Conservation (phyloP, 768 basidiomycete genomes). For the Phanerodontia chrysosporium region DNA sequence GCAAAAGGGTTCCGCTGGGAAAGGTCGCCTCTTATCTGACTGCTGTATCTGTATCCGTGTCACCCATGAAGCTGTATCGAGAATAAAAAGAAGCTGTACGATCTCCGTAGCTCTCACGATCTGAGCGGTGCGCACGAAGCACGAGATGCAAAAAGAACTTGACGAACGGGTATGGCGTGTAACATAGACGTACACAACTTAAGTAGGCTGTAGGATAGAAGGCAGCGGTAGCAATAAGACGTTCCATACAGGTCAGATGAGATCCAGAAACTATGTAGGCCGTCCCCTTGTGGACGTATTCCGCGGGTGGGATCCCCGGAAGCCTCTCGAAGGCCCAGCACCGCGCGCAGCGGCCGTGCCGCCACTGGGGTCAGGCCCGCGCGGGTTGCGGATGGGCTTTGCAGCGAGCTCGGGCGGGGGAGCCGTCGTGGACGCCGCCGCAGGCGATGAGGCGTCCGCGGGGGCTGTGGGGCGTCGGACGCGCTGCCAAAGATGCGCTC, state of each 20-base stretch:
- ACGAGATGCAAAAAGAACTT: neutral
- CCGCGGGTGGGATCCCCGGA: neutral
- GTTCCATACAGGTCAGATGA: neutral
- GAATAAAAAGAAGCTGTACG: neutral
- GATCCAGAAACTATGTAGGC: neutral
- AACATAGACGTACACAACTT: too few relatives aligned
- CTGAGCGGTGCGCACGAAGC: neutral
- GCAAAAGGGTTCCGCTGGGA: neutral
- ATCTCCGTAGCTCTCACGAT: neutral
- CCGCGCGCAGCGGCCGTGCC: neutral
- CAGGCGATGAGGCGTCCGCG: neutral
- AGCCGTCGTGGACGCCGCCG: neutral
- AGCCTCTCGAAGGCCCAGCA: conserved; percentile 3
- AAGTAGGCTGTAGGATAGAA: too few relatives aligned
- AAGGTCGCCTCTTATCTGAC: neutral
- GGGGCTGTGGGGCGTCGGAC: neutral
- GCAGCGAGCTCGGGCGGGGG: neutral
- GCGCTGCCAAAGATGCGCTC: conserved; percentile 59
- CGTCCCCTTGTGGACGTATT: neutral
- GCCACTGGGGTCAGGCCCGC: conserved; percentile 7
- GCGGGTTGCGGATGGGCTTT: conserved; percentile 7
- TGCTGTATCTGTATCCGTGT: conserved; percentile 4
- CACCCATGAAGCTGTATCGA: neutral
- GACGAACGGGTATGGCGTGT: neutral
- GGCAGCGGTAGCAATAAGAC: neutral